Conservation (phyloP, 2,329 filamentous ascomycete species). For the Mycocentrospora acerina region DNA sequence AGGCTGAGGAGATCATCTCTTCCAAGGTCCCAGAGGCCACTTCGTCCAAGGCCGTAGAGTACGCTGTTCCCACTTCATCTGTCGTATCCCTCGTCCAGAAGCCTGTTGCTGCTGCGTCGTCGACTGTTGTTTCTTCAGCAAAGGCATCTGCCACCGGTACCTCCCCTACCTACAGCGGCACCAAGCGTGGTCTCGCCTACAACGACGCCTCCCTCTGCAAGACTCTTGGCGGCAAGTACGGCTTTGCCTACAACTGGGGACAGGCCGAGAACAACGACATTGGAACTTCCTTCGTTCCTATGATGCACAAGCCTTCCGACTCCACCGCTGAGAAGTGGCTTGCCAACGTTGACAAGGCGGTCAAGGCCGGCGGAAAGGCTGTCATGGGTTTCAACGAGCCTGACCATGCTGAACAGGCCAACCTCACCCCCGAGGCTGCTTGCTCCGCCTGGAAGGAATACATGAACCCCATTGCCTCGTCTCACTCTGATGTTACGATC, state of each 20-base stretch:
- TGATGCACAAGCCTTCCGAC: constrained; percentile 32
- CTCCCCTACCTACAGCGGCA: constrained; percentile 32
- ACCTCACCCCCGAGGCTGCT: constrained; percentile 34
- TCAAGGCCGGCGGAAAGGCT: constrained; percentile 33
- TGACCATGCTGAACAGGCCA: constrained; percentile 35
- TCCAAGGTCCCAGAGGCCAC: constrained; percentile 5
- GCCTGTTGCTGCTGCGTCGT: constrained; percentile 8
- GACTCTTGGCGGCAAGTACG: constrained; percentile 54
- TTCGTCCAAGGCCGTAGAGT: constrained; percentile 16
- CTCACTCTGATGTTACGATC: constrained; percentile 34
- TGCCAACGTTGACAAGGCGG: constrained; percentile 44
- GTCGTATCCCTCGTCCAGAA: constrained; percentile 9
- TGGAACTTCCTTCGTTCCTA: constrained; percentile 63
- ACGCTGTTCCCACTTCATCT: constrained; percentile 10
- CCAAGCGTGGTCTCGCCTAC: constrained; percentile 70
- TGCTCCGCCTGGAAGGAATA: constrained; percentile 35
- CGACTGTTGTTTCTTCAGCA: constrained; percentile 17
- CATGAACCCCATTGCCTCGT: constrained; percentile 33
- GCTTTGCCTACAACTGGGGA: constrained; percentile 72
- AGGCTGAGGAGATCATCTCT: constrained; percentile 4
- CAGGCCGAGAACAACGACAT: constrained; percentile 41
- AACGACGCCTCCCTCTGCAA: constrained; percentile 59
- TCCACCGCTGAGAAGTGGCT: constrained; percentile 27
- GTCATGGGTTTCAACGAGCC: constrained; percentile 46
- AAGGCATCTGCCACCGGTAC: constrained; percentile 20